A percentile compares a stretch with the other conserved stretches of the same genome.
phyloP scores from a whole-genome alignment of 106 monocot genomes.

The Posidonia australis region DNA sequence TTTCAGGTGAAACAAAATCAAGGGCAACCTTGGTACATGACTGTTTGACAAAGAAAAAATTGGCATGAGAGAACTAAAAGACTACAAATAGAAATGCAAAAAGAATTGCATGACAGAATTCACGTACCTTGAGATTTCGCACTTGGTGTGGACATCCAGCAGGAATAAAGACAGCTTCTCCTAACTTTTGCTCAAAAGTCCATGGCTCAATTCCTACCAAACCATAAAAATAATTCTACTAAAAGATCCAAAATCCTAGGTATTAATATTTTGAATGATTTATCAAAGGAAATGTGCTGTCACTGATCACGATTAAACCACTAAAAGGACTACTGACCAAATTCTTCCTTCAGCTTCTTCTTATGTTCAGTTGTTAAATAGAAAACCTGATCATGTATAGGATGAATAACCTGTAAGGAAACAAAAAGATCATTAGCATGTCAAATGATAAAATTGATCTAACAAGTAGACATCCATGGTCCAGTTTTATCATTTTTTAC shows the following conservation, averaged over 20 bases:
- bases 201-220: conserved; percentile 17
- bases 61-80: background rate
- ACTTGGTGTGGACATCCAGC: conserved; percentile 28
- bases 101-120: background rate
- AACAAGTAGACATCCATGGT: background rate
- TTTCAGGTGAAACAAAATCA: conserved; percentile 16
- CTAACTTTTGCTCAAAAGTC: conserved; percentile 16
- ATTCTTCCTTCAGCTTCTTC: conserved; percentile 16
- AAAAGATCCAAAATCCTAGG: background rate
- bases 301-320: background rate
- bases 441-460: background rate
- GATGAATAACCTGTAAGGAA: conserved; percentile 11
- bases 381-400: conserved; percentile 16
- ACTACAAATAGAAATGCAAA: background rate
- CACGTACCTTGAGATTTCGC: conserved; percentile 18
- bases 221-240: background rate
- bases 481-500: conserved; percentile 2
- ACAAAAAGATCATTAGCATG: background rate
- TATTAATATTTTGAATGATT: background rate
- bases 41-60: background rate
- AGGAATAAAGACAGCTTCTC: conserved; percentile 22
- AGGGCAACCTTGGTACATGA: conserved; percentile 16
- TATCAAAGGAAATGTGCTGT: background rate
- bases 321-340: conserved; percentile 2
- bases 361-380: conserved; percentile 14